Percentiles rank a stretch among this genome's conserved stretches.
Evolutionary conservation across 768 basidiomycete genomes (phyloP).

Genomic region (Pleurotus tuber-regium): DNA sequence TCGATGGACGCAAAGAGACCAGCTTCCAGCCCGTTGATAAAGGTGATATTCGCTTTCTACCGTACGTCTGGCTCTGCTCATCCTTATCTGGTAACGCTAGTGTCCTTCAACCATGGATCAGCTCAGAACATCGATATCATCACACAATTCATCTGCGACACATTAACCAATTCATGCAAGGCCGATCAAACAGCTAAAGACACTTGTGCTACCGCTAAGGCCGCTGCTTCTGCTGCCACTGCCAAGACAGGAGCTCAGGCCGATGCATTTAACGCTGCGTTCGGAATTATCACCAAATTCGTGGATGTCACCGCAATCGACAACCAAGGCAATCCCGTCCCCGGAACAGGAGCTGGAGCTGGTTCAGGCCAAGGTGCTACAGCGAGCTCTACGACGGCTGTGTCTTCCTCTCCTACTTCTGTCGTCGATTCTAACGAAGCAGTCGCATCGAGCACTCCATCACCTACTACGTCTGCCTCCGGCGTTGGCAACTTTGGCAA

Average conservation of each 20-base stretch:
- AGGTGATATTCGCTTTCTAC: conserved; percentile 23
- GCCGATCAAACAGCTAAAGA: conserved; percentile 53
- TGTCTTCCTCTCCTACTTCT: conserved; percentile 14
- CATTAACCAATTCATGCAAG: conserved; percentile 47
- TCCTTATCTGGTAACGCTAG: conserved; percentile 16
- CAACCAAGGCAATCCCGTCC: conserved; percentile 33
- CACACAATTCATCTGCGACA: conserved; percentile 55
- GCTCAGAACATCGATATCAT: conserved; percentile 57
- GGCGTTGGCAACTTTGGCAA: conserved; percentile 37
- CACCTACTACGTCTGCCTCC: conserved; percentile 18
- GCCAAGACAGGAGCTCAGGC: conserved; percentile 52
- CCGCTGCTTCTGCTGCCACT: conserved; percentile 38
- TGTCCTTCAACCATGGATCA: conserved; percentile 50
- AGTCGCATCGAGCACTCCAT: conserved; percentile 18
- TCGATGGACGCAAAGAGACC: conserved; percentile 58
- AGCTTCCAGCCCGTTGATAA: conserved; percentile 54
- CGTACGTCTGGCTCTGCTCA: background rate
- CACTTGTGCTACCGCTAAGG: conserved; percentile 41
- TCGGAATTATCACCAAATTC: conserved; percentile 42
- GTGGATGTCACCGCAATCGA: conserved; percentile 34
- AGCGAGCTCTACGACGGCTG: conserved; percentile 10
- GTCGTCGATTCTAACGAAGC: no score
- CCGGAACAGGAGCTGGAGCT: conserved; percentile 23
- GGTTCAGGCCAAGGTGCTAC: conserved; percentile 1
- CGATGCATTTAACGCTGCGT: conserved; percentile 47